Evolutionary conservation across 2,329 filamentous ascomycete genomes (phyloP), one percentile per base, ranked within the genome.

Genomic region (Aureobasidium sp.): DNA sequence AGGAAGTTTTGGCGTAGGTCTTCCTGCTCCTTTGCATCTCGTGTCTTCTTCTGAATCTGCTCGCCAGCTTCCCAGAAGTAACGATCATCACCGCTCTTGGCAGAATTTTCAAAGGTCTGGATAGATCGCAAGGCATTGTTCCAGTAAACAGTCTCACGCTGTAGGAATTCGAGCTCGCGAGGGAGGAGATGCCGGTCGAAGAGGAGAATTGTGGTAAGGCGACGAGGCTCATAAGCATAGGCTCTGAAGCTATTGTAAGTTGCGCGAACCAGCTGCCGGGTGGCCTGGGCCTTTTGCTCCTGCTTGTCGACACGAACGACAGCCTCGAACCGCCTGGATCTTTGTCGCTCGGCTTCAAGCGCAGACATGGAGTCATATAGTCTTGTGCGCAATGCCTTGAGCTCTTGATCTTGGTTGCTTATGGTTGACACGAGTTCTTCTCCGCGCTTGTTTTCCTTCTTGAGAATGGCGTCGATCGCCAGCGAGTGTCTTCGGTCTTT

Each of bases 221-320:
- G 8, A 14, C 7, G 21, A 7, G 21, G 12, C 14, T 19, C 17
- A 10, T 37, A n/a, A 12, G 21, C 7, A 5, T 10, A 30, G 16
- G 6, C 7, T 39, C 25, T n/a, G 24, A 50, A 30, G 16, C 11
- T 19, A 2, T 22, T 7, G 14, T 50, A 50, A 21, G 38, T 24
- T 19, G 19, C 30, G 24, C 35, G 45, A n/a, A 21, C 4, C 44
- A 4, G 47, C 55, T 19, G 58, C 55, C 32, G 57, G 45, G 29
- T 59, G 54, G 16, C 32, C 5, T 39, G 48, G 30, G 19, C 27
- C 16, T 49, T 53, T 14, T 39, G 25, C 24, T 19, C 29, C 34
- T 40, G 10, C 11, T 30, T 14, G 39, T 24, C 40, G 71, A 70
- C 16, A 72, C 61, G 37, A 22, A 34, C 16, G 12, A 21, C 10